Conservation (phyloP, 148 eudicot species). For the Mesembryanthemum crystallinum region DNA sequence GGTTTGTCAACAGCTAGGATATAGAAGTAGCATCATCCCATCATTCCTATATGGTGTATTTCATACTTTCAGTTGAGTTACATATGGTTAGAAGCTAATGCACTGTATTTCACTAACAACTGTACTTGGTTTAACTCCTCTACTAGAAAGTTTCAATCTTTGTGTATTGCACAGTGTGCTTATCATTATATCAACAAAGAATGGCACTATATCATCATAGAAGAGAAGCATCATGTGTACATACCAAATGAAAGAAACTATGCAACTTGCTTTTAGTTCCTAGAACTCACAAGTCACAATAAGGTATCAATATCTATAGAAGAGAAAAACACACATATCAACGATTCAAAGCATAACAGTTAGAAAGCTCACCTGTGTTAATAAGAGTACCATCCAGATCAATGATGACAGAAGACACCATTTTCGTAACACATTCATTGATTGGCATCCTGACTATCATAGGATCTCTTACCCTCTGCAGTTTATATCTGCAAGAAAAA, state of each 20-base stretch:
- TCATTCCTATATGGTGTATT: not conserved
- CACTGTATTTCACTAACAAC: not conserved
- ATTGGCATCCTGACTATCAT: not conserved
- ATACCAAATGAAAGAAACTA: too few species aligned
- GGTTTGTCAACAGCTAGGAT: not conserved
- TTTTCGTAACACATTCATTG: conserved; percentile 5
- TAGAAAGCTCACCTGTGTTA: conserved; percentile 12
- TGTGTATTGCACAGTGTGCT: not conserved
- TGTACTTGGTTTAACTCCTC: not conserved
- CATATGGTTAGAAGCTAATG: not conserved
- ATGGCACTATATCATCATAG: too few species aligned
- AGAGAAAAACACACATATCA: not conserved
- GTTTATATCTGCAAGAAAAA: not conserved
- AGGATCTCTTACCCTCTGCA: not conserved
- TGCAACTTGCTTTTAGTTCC: not conserved
- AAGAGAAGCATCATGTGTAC: too few species aligned
- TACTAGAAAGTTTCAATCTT: not conserved
- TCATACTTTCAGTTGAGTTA: not conserved
- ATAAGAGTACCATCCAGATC: conserved; percentile 21
- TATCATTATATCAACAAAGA: too few species aligned
- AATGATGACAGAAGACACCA: conserved; percentile 18
- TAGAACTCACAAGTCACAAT: too few species aligned
- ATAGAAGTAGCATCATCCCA: not conserved
- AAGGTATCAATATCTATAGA: not conserved
- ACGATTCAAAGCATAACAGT: too few species aligned